These are phyloP conservation scores for Cicer arietinum DNA, from an alignment of 306 rosid species.

Conservation along the genomic window DNA sequence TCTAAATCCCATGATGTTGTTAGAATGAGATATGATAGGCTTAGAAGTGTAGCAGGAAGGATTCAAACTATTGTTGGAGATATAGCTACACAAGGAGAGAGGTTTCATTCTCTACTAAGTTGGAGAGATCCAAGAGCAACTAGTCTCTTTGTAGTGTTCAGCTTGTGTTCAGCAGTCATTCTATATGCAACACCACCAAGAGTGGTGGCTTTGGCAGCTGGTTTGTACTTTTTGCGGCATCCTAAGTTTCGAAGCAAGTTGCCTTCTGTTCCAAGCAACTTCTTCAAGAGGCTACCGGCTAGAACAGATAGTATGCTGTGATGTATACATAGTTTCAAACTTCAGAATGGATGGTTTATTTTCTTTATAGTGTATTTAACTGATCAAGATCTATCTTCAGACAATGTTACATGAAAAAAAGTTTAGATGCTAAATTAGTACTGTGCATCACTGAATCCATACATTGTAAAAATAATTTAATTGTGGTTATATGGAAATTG, in stretches of 20 bases:
- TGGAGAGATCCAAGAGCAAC: constrained; percentile 98
- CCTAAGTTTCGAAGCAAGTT: constrained; percentile 85
- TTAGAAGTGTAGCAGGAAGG: constrained; percentile 91
- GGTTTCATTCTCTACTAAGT: constrained; percentile 77
- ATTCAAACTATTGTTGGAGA: constrained; percentile 93
- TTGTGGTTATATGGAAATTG: too few relatives aligned
- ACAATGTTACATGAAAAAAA: not conserved
- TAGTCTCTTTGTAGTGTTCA: constrained; percentile 69
- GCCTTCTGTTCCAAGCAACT: constrained; percentile 85
- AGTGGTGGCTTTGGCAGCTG: constrained; percentile 74
- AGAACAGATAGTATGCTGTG: constrained; percentile 76
- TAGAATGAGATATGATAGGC: constrained; percentile 87
- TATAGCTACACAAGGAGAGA: constrained; percentile 97
- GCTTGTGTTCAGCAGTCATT: constrained; percentile 72
- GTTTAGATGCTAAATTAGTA: not conserved
- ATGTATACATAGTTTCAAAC: not conserved
- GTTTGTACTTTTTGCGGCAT: constrained; percentile 75
- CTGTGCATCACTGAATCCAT: not conserved
- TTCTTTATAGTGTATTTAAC: not conserved
- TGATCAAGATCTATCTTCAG: constrained; percentile 16
- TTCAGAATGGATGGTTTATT: not conserved
- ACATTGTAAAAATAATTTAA: not conserved
- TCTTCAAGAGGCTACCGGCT: constrained; percentile 89
- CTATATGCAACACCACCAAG: constrained; percentile 77
- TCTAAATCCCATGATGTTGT: constrained; percentile 69